A percentile compares a stretch with the other conserved stretches of the same genome.
These are phyloP conservation scores for Penicillium nordicum DNA, from an alignment of 2,329 filamentous ascomycete species.

Conservation along the genomic window DNA sequence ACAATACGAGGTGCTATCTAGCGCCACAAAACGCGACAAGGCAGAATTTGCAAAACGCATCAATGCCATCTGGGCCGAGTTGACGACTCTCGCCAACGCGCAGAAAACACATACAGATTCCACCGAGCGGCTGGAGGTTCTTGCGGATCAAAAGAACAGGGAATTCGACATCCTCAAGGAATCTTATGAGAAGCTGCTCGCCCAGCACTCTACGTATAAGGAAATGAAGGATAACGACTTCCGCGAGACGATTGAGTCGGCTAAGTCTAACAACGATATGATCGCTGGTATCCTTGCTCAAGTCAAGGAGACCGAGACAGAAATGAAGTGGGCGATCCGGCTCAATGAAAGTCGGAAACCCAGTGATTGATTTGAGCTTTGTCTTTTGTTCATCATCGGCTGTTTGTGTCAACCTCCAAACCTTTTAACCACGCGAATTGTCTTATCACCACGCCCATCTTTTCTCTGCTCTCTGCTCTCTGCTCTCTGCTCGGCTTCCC, in stretches of 20 bases:
- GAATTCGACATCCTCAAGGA: slow-evolving; percentile 42
- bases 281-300: slow-evolving; percentile 40
- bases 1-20: slow-evolving; percentile 46
- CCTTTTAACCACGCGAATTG: not conserved
- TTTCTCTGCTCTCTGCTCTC: no score
- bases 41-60: slow-evolving; percentile 40
- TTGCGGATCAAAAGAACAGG: slow-evolving; percentile 46
- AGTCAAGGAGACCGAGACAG: slow-evolving; percentile 41
- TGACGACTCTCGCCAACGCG: slow-evolving; percentile 33
- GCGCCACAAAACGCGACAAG: slow-evolving; percentile 40
- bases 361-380: slow-evolving; percentile 3
- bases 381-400: not conserved
- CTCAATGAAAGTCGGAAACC: slow-evolving; percentile 35
- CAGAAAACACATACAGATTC: slow-evolving; percentile 38
- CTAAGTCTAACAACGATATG: slow-evolving; percentile 28
- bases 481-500: not conserved
- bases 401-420: not conserved
- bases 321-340: slow-evolving; percentile 50
- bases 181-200: slow-evolving; percentile 39
- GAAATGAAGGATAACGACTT: slow-evolving; percentile 41
- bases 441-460: not conserved
- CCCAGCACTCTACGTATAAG: slow-evolving; percentile 44
- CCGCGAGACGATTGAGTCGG: slow-evolving; percentile 31
- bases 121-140: slow-evolving; percentile 42
- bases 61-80: slow-evolving; percentile 36